Evolutionary conservation across 768 basidiomycete species (phyloP).

Genomic region (Pleurotus tuoliensis): DNA sequence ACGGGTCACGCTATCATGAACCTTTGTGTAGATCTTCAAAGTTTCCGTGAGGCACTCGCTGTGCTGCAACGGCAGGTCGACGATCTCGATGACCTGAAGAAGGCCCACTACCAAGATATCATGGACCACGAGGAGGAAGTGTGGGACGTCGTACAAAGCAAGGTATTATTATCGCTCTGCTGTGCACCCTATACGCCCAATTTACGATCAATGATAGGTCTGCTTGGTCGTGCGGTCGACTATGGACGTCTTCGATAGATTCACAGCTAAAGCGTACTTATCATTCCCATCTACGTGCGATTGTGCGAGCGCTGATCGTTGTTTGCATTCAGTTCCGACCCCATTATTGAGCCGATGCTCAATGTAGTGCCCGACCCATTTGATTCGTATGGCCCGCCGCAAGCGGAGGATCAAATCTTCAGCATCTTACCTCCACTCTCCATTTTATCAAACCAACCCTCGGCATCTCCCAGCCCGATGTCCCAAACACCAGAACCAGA

Average conservation of each 20-base stretch:
- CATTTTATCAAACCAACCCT: constrained; percentile 53
- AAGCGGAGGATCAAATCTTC: constrained; percentile 88
- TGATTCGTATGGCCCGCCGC: constrained; percentile 85
- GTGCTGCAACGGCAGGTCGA: constrained; percentile 87
- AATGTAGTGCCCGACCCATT: constrained; percentile 90
- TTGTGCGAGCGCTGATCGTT: neutral
- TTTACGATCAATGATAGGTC: constrained; percentile 36
- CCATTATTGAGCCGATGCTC: constrained; percentile 86
- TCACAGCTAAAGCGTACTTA: constrained; percentile 82
- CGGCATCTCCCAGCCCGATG: constrained; percentile 59
- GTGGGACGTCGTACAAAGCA: constrained; percentile 89
- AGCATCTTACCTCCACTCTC: constrained; percentile 87
- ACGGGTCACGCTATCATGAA: constrained; percentile 6
- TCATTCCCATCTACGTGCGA: constrained; percentile 16
- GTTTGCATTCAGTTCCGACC: constrained; percentile 60
- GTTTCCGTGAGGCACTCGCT: constrained; percentile 78
- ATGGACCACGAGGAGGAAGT: constrained; percentile 91
- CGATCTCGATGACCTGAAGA: constrained; percentile 84
- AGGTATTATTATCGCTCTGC: constrained; percentile 39
- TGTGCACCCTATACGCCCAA: constrained; percentile 8
- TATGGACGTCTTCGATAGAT: constrained; percentile 87
- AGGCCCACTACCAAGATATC: constrained; percentile 82
- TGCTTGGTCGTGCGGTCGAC: constrained; percentile 85
- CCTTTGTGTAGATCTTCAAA: constrained; percentile 66
- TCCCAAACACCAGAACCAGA: constrained; percentile 44